Percentiles rank a stretch among this genome's conserved stretches.
Evolutionary conservation across 305 asterid genomes (phyloP).

Genomic region (Fraxinus velutina): DNA sequence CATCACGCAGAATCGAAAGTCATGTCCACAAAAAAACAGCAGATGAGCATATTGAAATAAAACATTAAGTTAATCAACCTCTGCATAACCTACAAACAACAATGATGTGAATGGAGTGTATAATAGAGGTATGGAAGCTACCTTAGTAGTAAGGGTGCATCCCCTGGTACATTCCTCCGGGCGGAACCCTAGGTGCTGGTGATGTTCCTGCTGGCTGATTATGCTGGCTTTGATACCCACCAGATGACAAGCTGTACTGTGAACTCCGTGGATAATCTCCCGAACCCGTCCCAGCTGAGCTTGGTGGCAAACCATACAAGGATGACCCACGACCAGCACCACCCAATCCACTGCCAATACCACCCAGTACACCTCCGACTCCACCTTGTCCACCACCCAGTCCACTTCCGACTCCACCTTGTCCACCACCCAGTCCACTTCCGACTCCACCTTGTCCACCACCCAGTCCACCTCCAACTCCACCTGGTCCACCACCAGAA

Average conservation of each 20-base stretch:
- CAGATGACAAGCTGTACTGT: slow-evolving; percentile 46
- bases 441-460: slow-evolving; percentile 26
- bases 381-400: slow-evolving; percentile 32
- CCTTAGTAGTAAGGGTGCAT: slow-evolving; percentile 73
- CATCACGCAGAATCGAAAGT: not conserved
- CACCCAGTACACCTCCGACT: slow-evolving; percentile 31
- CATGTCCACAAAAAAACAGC: not conserved
- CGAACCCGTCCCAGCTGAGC: slow-evolving; percentile 48
- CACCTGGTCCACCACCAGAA: slow-evolving; percentile 24
- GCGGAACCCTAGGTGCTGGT: slow-evolving; percentile 50
- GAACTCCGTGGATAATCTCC: slow-evolving; percentile 52
- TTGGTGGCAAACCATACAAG: slow-evolving; percentile 54
- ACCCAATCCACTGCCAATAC: slow-evolving; percentile 35
- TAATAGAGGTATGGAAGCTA: slow-evolving; percentile 26
- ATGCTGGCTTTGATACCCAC: slow-evolving; percentile 56
- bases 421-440: slow-evolving; percentile 31
- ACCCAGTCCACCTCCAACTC: too few relatives aligned
- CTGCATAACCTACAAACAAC: slow-evolving; percentile 1
- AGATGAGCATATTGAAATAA: not conserved
- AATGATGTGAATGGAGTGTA: slow-evolving; percentile 1
- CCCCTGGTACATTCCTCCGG: slow-evolving; percentile 72
- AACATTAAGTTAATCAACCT: slow-evolving; percentile 12
- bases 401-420: slow-evolving; percentile 38
- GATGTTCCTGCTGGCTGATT: slow-evolving; percentile 53
- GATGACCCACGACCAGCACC: slow-evolving; percentile 54